phyloP scores from a whole-genome alignment of 208 protist species.

The Plasmodiophora brassicae region DNA sequence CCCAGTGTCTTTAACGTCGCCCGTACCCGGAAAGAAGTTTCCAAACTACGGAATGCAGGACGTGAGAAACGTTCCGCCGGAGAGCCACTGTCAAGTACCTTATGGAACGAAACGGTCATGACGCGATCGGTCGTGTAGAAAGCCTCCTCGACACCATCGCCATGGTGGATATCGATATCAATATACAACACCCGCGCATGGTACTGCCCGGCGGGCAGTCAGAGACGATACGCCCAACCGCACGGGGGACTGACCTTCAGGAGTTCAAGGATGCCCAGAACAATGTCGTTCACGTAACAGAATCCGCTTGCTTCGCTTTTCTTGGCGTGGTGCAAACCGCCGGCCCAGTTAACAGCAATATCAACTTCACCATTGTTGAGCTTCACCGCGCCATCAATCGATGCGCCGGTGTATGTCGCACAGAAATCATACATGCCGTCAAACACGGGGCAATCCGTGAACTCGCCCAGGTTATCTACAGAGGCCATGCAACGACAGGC shows the following conservation, averaged over 20 bases:
- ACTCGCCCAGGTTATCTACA: constrained; percentile 59
- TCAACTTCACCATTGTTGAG: constrained; percentile 79
- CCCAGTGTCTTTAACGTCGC: constrained; percentile 68
- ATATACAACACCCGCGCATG: constrained; percentile 95
- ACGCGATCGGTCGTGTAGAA: constrained; percentile 98
- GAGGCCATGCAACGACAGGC: background rate
- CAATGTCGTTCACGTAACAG: constrained; percentile 99
- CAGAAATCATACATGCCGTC: constrained; percentile 63
- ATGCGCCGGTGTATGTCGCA: constrained; percentile 55
- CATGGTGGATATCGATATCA: constrained; percentile 99
- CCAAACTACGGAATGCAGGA: too few relatives aligned
- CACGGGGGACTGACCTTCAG: constrained; percentile 75
- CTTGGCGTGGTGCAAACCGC: constrained; percentile 90
- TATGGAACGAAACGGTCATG: constrained; percentile 98
- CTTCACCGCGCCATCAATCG: constrained; percentile 83
- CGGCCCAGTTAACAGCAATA: constrained; percentile 97
- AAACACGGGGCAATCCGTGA: constrained; percentile 61
- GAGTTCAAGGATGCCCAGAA: constrained; percentile 96
- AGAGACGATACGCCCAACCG: too few relatives aligned
- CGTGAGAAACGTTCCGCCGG: too few relatives aligned
- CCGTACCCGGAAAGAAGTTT: constrained; percentile 81
- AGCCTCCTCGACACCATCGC: constrained; percentile 97
- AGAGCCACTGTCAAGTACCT: too few relatives aligned
- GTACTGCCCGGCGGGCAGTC: too few relatives aligned
- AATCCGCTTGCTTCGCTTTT: constrained; percentile 82